Percentiles rank a stretch among this genome's conserved stretches.
Evolutionary conservation across 768 basidiomycete genomes (phyloP).

Genomic region (Hemileccinum rubropunctum): DNA sequence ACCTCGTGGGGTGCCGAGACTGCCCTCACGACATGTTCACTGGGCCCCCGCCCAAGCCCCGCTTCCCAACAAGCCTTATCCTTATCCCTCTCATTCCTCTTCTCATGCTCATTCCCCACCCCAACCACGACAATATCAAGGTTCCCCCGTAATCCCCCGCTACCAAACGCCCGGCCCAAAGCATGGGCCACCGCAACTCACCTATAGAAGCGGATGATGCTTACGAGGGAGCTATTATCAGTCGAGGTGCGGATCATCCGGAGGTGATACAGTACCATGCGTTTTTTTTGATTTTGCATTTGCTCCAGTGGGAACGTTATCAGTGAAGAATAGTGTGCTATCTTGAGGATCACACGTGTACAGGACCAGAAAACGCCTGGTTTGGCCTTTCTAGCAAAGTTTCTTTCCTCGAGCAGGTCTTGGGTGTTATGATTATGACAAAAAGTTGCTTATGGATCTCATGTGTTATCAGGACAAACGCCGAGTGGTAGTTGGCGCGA

Average conservation of each 20-base stretch:
- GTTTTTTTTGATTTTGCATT: constrained; percentile 20
- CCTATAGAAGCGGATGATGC: constrained; percentile 18
- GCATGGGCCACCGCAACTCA: background rate
- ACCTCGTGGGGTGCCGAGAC: constrained; percentile 16
- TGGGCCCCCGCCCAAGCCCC: constrained; percentile 30
- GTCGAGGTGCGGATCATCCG: constrained; percentile 27
- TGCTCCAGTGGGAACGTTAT: constrained; percentile 24
- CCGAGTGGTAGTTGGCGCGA: no score
- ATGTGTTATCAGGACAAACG: no score
- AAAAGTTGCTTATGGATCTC: background rate
- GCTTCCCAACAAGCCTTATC: constrained; percentile 23
- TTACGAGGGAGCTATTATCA: constrained; percentile 11
- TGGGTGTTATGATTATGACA: constrained; percentile 1
- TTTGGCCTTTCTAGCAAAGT: constrained; percentile 11
- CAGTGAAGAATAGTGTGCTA: constrained; percentile 11
- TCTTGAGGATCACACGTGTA: constrained; percentile 25
- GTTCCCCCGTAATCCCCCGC: constrained; percentile 11
- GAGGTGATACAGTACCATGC: constrained; percentile 18
- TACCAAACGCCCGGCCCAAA: constrained; percentile 18
- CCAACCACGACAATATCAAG: background rate
- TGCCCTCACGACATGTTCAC: constrained; percentile 24
- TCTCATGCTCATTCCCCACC: constrained; percentile 10
- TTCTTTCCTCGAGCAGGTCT: constrained; percentile 12
- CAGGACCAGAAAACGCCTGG: constrained; percentile 1
- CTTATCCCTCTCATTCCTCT: constrained; percentile 21